Evolutionary conservation across 495 filamentous ascomycete genomes (phyloP).

Genomic region (Talaromyces thailandensis): DNA sequence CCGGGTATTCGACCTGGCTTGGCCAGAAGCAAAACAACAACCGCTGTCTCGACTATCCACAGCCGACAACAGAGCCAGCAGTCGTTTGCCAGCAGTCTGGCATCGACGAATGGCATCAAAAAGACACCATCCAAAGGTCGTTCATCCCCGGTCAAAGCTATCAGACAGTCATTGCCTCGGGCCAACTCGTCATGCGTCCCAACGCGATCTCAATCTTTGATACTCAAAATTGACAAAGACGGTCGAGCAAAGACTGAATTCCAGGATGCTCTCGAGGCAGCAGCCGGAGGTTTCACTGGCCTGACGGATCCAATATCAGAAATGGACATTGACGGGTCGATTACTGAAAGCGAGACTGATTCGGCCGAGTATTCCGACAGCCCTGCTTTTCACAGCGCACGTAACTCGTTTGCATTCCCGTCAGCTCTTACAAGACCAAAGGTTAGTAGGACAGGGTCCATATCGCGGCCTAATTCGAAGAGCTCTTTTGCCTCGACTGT

Average conservation of each 20-base stretch:
- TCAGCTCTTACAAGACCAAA: constrained; percentile 29
- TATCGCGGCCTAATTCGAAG: constrained; percentile 43
- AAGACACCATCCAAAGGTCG: constrained; percentile 39
- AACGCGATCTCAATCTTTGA: constrained; percentile 40
- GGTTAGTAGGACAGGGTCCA: constrained; percentile 44
- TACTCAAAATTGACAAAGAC: constrained; percentile 62
- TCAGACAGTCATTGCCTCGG: constrained; percentile 22
- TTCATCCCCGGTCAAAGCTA: constrained; percentile 27
- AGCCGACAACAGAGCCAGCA: constrained; percentile 19
- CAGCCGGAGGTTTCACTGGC: constrained; percentile 13
- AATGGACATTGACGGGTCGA: constrained; percentile 39
- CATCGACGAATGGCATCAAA: constrained; percentile 30
- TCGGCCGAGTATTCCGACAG: constrained; percentile 60
- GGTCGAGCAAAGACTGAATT: constrained; percentile 66
- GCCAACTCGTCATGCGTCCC: constrained; percentile 25
- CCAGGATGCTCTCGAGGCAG: constrained; percentile 39
- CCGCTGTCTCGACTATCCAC: constrained; percentile 12
- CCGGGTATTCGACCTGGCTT: constrained; percentile 41
- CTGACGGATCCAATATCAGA: constrained; percentile 31
- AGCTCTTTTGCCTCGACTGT: constrained; percentile 42
- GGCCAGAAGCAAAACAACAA: constrained; percentile 43
- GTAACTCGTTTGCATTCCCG: constrained; percentile 53
- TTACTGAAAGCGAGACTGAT: constrained; percentile 40
- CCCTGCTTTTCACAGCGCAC: constrained; percentile 55
- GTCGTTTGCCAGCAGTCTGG: constrained; percentile 18